A percentile compares a stretch with the other conserved stretches of the same genome.
Evolutionary conservation across 352 stramenopile genomes (phyloP).

Genomic region (Paralagenidium karlingii): DNA sequence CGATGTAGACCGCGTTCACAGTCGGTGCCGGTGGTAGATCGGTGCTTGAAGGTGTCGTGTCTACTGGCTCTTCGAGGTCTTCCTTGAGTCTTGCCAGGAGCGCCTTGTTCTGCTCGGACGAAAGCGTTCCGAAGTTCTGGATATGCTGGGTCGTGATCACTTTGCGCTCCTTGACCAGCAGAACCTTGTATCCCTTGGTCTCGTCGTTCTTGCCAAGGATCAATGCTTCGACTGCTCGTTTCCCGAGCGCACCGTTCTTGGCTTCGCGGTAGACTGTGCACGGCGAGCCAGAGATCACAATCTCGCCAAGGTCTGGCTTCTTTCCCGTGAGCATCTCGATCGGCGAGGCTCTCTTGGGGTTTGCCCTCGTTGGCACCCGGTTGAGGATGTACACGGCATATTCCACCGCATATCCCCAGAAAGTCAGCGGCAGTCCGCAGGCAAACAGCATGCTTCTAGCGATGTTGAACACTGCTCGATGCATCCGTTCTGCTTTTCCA

Average conservation of each 20-base stretch:
- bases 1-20: background rate
- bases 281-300: constrained; percentile 8
- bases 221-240: background rate
- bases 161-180: background rate
- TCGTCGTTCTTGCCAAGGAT: background rate
- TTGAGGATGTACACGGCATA: constrained; percentile 3
- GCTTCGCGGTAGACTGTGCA: constrained; percentile 5
- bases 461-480: background rate
- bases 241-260: background rate
- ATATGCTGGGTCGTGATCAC: background rate
- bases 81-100: background rate
- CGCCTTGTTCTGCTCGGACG: background rate
- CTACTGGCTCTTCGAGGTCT: background rate
- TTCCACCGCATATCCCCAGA: constrained; percentile 4
- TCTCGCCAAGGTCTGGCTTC: background rate
- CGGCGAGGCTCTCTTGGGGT: constrained; percentile 2
- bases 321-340: constrained; percentile 5
- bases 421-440: constrained; percentile 3
- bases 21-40: no score
- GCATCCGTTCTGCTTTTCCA: background rate
- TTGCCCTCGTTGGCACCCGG: background rate
- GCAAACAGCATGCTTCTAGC: constrained; percentile 4
- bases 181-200: background rate
- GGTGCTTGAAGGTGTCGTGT: no score
- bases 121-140: background rate